Base-by-base conservation (phyloP, 345 rosid genomes). In the Erodium maritimum region DNA sequence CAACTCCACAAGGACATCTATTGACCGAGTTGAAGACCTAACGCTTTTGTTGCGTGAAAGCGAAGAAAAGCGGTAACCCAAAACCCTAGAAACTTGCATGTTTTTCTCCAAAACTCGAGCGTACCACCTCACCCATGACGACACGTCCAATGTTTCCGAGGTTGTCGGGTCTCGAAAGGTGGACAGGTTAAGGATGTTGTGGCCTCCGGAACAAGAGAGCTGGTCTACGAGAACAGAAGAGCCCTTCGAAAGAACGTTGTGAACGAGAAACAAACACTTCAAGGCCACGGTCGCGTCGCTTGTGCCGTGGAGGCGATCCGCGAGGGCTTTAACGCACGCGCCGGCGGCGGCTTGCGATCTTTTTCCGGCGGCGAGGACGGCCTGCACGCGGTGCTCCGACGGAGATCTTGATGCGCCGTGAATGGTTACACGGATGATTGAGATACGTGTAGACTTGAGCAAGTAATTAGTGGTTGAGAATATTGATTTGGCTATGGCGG, bases 391-490 rank as follows among this genome's bases (percentile, higher is more conserved):
- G 16, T 46, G 20, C 33, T 55, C 54, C n/a, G 60, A 21, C 16
- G 66, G 60, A 23, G 60, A 17, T 22, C 21, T 19, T 52, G 53
- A 10, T 34, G 66, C 25, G 23, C 54, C 17, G 65, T 14, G n/a
- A 18, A 58, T 29, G 25, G 59, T 63, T 59, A 60, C 66, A 20
- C 54, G 66, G 59, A 63, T 45, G 54, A 63, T 57, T n/a, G n/a
- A 21, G 66, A 54, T 18, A 42, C 21, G 60, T 63, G 60, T 24
- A 45, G 34, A 17, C 37, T 17, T 37, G n/a, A n/a, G n/a, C n/a
- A n/a, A n/a, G n/a, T n/a, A n/a, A n/a, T n/a, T n/a, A n/a, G 29
- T 50, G 70, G 52, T 57, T 33, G 70, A 60, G 59, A 66, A 53
- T 23, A 60, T 24, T 42, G 60, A 55, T 55, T 61, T 60, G 64